Evolutionary conservation across 805 yeast species (phyloP).

Genomic region (Myxozyma neotropica): DNA sequence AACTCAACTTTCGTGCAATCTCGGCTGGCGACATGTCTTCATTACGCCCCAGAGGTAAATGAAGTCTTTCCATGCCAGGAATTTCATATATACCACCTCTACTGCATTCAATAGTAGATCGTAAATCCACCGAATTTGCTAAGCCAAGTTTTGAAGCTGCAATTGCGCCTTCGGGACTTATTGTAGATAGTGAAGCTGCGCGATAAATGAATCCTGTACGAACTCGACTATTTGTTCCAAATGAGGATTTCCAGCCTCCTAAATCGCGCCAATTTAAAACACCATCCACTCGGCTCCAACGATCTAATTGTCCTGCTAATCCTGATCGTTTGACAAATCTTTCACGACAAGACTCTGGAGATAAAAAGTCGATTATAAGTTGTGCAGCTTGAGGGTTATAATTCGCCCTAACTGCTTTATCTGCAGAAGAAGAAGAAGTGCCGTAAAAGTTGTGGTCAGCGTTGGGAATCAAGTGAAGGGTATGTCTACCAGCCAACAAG

Average conservation of each 20-base stretch:
- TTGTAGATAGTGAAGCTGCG: conserved; percentile 59
- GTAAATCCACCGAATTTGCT: conserved; percentile 63
- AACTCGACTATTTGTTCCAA: conserved; percentile 31
- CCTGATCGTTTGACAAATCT: conserved; percentile 49
- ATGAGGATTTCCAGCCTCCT: conserved; percentile 64
- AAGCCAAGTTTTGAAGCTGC: conserved; percentile 51
- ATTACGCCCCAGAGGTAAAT: conserved; percentile 59
- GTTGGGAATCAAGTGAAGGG: conserved; percentile 57
- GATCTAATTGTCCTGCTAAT: conserved; percentile 36
- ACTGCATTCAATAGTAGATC: conserved; percentile 58
- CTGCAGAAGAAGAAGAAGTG: conserved; percentile 28
- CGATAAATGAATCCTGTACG: conserved; percentile 61
- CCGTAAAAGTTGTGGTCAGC: conserved; percentile 88
- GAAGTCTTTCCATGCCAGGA: conserved; percentile 52
- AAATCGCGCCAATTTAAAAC: conserved; percentile 74
- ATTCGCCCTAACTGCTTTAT: conserved; percentile 49
- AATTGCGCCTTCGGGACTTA: conserved; percentile 55
- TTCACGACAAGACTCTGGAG: conserved; percentile 51
- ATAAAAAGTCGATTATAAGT: conserved; percentile 51
- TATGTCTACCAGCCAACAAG: conserved; percentile 57
- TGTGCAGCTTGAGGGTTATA: conserved; percentile 59
- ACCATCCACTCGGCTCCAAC: conserved; percentile 70
- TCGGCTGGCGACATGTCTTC: conserved; percentile 66
- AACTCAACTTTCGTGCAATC: conserved; percentile 54
- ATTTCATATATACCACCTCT: conserved; percentile 50